Percentiles rank a stretch among this genome's conserved stretches.
Evolutionary conservation across 2,329 filamentous ascomycete species (phyloP).

Genomic region (Exophiala sideris): DNA sequence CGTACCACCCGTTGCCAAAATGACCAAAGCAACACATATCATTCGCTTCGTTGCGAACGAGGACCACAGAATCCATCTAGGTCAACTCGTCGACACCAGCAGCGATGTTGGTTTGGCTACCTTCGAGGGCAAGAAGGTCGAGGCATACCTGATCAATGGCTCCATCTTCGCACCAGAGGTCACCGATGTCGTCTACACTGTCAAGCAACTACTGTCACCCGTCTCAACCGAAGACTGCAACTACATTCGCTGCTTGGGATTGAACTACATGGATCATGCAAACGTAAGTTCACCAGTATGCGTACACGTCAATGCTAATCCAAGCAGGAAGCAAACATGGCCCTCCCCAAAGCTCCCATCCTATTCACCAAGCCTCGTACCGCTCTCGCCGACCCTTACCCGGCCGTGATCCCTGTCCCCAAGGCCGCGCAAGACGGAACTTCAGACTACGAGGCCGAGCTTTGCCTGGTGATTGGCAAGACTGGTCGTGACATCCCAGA

Average conservation of each 20-base stretch:
- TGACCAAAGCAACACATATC: constrained; percentile 39
- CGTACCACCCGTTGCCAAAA: not conserved
- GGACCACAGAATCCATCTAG: constrained; percentile 41
- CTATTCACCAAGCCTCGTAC: constrained; percentile 41
- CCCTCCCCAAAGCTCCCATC: constrained; percentile 36
- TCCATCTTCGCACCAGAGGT: constrained; percentile 37
- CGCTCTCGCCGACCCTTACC: constrained; percentile 34
- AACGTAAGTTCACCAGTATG: constrained; percentile 8
- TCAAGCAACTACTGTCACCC: constrained; percentile 29
- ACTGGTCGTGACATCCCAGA: constrained; percentile 38
- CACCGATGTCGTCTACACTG: constrained; percentile 30
- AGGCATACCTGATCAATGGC: constrained; percentile 35
- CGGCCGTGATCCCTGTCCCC: constrained; percentile 31
- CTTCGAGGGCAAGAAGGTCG: constrained; percentile 34
- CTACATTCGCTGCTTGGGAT: constrained; percentile 45
- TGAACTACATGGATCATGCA: constrained; percentile 46
- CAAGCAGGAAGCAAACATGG: constrained; percentile 36
- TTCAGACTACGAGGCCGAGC: constrained; percentile 43
- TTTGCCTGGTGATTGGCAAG: constrained; percentile 39
- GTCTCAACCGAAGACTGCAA: constrained; percentile 26
- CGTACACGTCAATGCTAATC: not conserved
- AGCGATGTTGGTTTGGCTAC: constrained; percentile 38
- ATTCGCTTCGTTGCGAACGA: constrained; percentile 43
- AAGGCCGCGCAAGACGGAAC: constrained; percentile 38
- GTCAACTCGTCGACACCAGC: constrained; percentile 36